Conservation (phyloP, 1,284 basidiomycete species). For the Phaffia rhodozyma region DNA sequence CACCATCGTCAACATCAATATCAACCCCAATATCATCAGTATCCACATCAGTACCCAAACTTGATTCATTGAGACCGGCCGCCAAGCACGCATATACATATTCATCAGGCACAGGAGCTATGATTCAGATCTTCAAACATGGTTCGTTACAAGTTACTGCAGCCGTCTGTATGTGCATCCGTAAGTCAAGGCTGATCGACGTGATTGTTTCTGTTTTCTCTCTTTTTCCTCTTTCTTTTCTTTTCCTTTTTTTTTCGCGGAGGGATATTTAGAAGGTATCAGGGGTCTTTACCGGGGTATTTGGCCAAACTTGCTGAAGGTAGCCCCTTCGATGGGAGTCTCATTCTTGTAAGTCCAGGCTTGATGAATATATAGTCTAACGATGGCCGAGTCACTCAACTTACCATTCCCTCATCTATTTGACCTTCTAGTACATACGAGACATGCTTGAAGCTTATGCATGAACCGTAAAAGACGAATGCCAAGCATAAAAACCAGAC, state of each 20-base stretch:
- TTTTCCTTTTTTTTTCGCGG: no score
- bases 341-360: slow-evolving; percentile 12
- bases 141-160: no score
- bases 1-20: background rate
- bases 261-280: slow-evolving; percentile 1
- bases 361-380: no score
- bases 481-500: no score
- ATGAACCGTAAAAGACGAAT: background rate
- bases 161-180: no score
- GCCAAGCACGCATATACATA: slow-evolving; percentile 5
- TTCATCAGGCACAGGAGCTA: slow-evolving; percentile 12
- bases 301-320: slow-evolving; percentile 17
- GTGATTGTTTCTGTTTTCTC: no score
- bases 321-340: slow-evolving; percentile 13
- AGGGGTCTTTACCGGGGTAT: slow-evolving; percentile 15
- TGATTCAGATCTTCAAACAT: slow-evolving; percentile 13
- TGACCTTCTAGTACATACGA: slow-evolving; percentile 10
- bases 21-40: background rate
- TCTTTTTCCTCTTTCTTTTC: no score
- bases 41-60: no score
- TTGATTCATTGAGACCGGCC: no score
- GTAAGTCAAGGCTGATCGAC: no score
- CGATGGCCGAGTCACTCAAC: background rate
- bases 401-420: background rate
- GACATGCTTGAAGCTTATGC: slow-evolving; percentile 4